phyloP scores from a whole-genome alignment of 371 early-diverging fungal species.

The Catenaria anguillulae region DNA sequence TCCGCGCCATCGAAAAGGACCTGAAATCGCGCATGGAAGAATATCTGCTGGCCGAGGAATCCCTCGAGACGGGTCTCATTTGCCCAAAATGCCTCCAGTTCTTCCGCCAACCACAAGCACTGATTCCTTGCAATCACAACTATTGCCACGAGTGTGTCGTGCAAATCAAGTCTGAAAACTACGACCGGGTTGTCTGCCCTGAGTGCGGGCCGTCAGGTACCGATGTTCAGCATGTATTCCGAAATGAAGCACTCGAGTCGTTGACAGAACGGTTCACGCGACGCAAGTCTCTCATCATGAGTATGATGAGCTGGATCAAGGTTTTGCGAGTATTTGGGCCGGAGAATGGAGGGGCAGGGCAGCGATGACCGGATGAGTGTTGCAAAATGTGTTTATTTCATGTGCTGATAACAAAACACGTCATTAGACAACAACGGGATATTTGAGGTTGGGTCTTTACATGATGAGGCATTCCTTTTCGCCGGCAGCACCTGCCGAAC shows the following conservation, averaged over 20 bases:
- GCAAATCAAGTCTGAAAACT: conserved; percentile 28
- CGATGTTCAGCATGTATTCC: conserved; percentile 19
- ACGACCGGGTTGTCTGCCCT: conserved; percentile 25
- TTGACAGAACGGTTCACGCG: conserved; percentile 27
- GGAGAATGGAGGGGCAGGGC: no score
- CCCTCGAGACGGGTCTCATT: conserved; percentile 34
- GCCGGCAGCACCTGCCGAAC: no score
- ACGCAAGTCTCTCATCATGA: conserved; percentile 21
- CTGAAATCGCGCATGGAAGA: conserved; percentile 28
- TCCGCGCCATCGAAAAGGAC: conserved; percentile 28
- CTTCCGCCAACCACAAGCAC: background rate
- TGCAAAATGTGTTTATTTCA: no score
- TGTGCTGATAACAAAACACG: no score
- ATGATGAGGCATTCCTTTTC: no score
- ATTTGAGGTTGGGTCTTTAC: no score
- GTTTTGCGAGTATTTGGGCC: conserved; percentile 14
- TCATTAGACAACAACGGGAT: no score
- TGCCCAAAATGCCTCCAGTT: conserved; percentile 13
- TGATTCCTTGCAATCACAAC: conserved; percentile 8
- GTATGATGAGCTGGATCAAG: conserved; percentile 28
- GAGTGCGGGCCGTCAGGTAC: conserved; percentile 13
- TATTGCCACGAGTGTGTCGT: conserved; percentile 27
- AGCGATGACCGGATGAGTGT: no score
- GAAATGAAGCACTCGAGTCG: conserved; percentile 26
- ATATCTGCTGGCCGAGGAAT: conserved; percentile 29